Conservation (phyloP, 805 yeast genomes). For the Hyphopichia homilentoma region DNA sequence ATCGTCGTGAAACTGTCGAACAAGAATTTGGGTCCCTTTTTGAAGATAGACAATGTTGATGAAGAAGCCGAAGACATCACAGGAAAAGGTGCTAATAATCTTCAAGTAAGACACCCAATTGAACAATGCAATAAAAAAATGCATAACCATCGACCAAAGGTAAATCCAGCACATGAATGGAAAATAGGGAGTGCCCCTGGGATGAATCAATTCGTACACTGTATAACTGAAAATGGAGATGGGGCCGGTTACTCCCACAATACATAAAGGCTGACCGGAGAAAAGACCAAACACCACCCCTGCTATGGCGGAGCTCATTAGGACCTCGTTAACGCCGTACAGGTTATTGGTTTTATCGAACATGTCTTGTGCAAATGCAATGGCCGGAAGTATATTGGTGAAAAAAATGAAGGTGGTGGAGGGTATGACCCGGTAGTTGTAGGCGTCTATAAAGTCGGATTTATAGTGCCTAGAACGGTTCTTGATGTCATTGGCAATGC, state of each 20-base stretch:
- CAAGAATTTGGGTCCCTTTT: constrained; percentile 82
- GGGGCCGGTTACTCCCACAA: constrained; percentile 98
- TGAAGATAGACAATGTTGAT: constrained; percentile 84
- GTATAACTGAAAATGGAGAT: constrained; percentile 90
- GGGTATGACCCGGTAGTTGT: constrained; percentile 84
- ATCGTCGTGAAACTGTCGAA: constrained; percentile 61
- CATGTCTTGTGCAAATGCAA: constrained; percentile 97
- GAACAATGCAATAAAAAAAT: constrained; percentile 63
- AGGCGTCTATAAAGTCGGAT: constrained; percentile 81
- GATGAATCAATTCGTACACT: constrained; percentile 65
- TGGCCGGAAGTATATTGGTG: constrained; percentile 87
- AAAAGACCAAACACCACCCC: constrained; percentile 85
- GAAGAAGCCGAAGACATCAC: constrained; percentile 91
- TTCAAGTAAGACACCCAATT: constrained; percentile 67
- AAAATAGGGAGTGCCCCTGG: constrained; percentile 58
- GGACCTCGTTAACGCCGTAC: constrained; percentile 89
- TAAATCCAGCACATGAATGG: constrained; percentile 96
- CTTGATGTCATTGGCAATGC: constrained; percentile 51
- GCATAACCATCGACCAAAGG: constrained; percentile 85
- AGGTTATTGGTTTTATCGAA: constrained; percentile 83
- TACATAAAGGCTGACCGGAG: constrained; percentile 88
- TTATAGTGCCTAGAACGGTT: constrained; percentile 60
- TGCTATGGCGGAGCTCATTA: constrained; percentile 79
- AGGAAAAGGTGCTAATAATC: constrained; percentile 75
- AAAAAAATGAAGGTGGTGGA: constrained; percentile 79